Evolutionary conservation across 164 flowering plant genomes (phyloP), one percentile per base, ranked within the genome.

Genomic region (Tetrastigma voinierianum): DNA sequence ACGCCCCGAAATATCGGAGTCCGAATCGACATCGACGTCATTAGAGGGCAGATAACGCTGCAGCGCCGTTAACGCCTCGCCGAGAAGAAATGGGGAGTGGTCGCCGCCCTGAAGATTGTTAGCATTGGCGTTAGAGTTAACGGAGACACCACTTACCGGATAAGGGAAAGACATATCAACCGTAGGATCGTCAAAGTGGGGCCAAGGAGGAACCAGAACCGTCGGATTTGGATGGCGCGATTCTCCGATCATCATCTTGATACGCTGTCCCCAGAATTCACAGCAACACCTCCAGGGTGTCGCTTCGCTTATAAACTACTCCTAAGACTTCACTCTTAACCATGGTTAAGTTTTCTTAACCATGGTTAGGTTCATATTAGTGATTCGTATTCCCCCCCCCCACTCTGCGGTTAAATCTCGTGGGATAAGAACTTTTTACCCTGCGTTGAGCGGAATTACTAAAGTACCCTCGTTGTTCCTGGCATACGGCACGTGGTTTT

Each of bases 31-130:
- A 40, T 80, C 90, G 13, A 65, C 49, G 3, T 81, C 84, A 64
- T 84, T 85, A 5, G 88, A 82, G 44, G 90, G 92, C 0, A 87
- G 75, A 52, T 70, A 85, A 7, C 81, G 85, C 25, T 82, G 84
- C 8, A 87, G 67, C 51, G 87, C 83, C 3, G 73, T 14, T 10
- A 81, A 9, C 0, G 82, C 80, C 9, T 85, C 88, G 4, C 72
- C 75, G 2, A 78, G 62, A 2, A 71, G 15, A 17, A 64, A 69
- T 2, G 75, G 80, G 16, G 73, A 71, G 65, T 72, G 69, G 4
- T 82, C 86, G 0, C 70, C 78, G 12, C 13, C 68, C 6, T 46
- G 2, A 32, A 13, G 40, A 49, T 64, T 67, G 62, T 25, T 54
- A 1, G 58, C 71, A 71, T 67, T 70, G 45, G 43, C 64, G 16